phyloP scores from a whole-genome alignment of 352 stramenopile genomes.

The Globisporangium cylindrosporum region DNA sequence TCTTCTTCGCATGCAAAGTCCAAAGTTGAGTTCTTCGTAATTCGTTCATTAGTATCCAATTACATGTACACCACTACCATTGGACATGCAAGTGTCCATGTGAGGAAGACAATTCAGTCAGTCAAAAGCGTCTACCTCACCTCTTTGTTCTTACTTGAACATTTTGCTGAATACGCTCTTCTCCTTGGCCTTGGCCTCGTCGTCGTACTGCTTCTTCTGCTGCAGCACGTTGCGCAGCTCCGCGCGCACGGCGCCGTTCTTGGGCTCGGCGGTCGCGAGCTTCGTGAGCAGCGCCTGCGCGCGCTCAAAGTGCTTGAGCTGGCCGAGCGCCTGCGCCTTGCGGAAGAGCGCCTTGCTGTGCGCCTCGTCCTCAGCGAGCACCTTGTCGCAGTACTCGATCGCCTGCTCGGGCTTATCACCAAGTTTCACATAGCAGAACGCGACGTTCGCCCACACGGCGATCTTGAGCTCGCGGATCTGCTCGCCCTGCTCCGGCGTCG shows the following conservation, averaged over 20 bases:
- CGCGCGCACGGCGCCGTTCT: conserved; percentile 59
- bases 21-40: background rate
- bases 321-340: conserved; percentile 69
- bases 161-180: conserved; percentile 70
- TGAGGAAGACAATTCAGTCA: background rate
- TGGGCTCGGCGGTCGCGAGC: conserved; percentile 58
- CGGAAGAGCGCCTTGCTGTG: conserved; percentile 83
- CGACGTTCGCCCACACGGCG: conserved; percentile 77
- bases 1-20: background rate
- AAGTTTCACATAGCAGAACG: conserved; percentile 79
- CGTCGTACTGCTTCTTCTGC: conserved; percentile 54
- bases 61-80: background rate
- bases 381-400: conserved; percentile 71
- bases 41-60: background rate
- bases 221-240: conserved; percentile 58
- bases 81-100: background rate
- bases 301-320: conserved; percentile 54
- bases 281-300: conserved; percentile 52
- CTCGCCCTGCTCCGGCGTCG: conserved; percentile 41
- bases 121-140: background rate
- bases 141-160: conserved; percentile 21
- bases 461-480: conserved; percentile 70
- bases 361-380: conserved; percentile 53
- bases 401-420: conserved; percentile 41
- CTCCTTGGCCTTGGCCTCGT: conserved; percentile 50